Evolutionary conservation across 768 basidiomycete species (phyloP).

Genomic region (Pisolithus albus): DNA sequence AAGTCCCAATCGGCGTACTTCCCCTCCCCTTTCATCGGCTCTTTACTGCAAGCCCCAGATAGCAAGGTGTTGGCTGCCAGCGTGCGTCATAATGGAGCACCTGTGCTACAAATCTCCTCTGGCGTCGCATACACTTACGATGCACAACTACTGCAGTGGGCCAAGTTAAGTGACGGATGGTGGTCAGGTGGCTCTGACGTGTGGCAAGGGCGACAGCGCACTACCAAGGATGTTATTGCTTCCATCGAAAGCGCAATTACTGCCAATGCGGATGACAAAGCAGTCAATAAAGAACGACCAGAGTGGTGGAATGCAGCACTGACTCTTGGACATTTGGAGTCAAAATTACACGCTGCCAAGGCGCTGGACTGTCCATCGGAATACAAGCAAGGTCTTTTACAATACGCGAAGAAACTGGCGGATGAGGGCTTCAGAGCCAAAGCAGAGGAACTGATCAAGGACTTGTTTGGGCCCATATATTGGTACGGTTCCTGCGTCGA

Average conservation of each 20-base stretch:
- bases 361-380: conserved; percentile 78
- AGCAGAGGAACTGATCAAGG: conserved; percentile 86
- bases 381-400: conserved; percentile 66
- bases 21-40: conserved; percentile 53
- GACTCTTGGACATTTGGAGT: conserved; percentile 86
- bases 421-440: conserved; percentile 86
- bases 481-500: conserved; percentile 47
- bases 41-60: conserved; percentile 54
- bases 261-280: conserved; percentile 28
- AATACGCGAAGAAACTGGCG: conserved; percentile 80
- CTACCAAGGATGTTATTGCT: conserved; percentile 48
- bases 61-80: conserved; percentile 54
- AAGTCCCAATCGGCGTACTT: conserved; percentile 61
- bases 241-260: conserved; percentile 43
- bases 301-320: conserved; percentile 79
- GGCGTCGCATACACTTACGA: conserved; percentile 83
- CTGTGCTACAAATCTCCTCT: conserved; percentile 68
- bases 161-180: conserved; percentile 74
- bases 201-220: conserved; percentile 69
- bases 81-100: conserved; percentile 74
- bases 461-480: conserved; percentile 85
- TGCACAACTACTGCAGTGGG: conserved; percentile 55
- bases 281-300: conserved; percentile 45
- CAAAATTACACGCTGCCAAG: conserved; percentile 64
- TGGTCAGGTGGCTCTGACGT: conserved; percentile 78